Base-by-base conservation (phyloP, 2,329 filamentous ascomycete species). In the Cercospora canescens region DNA sequence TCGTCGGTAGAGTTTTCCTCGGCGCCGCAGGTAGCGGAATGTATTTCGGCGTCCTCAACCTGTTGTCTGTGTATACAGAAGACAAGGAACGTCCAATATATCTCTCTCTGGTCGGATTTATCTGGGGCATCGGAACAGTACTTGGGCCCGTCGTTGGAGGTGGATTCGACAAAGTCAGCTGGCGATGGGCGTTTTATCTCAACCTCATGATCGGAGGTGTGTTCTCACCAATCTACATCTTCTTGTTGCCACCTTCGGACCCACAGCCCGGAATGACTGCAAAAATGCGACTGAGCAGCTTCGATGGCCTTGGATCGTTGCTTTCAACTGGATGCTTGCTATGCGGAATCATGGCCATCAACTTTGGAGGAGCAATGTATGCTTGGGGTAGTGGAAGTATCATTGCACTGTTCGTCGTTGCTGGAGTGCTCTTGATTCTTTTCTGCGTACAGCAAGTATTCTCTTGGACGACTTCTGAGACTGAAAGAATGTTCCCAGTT, bases 401-500 rank as follows among this genome's bases (percentile, higher is more conserved):
- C 45, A 48, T 48, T 48, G 45, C 45, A 6, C 45, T 48, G 45
- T 48, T 48, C 45, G 45, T 48, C 6, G 45, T 48, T 26, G 45
- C 45, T 7, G 45, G 45, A 12, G 45, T 48, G 45, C 45, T 48
- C 26, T 12, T 48, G 45, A 12, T 48, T 48, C 18, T 12, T 24
- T 48, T 48, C 45, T 14, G 45, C 2, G 1, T 83, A 0, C 82
- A 85, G 60, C 86, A 88, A 71, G 69, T 58, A 26, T 76, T 84
- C 34, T 85, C 84, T 0, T 68, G 86, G 24, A 74, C 83, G 39
- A 83, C 78, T 0, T 66, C 69, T 0, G 73, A 78, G 3, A 48
- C 45, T 3, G 68, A 78, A 2, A 79, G 85, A 0, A 71, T 86
- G 4, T 85, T 87, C 63, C 86, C 86, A 0, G 71, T 79, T 0